Evolutionary conservation across 495 filamentous ascomycete species (phyloP).

Genomic region (Pyrenula massariospora): DNA sequence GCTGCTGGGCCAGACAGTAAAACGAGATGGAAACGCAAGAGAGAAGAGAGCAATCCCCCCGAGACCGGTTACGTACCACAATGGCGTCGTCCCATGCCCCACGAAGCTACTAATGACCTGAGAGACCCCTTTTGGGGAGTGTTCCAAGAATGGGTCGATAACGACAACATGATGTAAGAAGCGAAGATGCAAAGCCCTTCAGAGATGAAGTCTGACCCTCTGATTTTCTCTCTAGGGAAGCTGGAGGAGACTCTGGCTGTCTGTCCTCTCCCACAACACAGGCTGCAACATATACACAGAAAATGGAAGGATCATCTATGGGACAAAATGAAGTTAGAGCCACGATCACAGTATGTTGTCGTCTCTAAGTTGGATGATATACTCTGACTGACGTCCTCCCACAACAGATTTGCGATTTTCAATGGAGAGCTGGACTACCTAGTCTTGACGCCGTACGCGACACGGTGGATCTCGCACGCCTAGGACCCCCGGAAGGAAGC

Average conservation of each 20-base stretch:
- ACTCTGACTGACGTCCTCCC: not conserved
- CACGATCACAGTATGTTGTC: not conserved
- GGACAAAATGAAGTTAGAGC: not conserved
- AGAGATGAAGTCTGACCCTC: not conserved
- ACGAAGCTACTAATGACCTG: not conserved
- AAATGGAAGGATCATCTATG: not conserved
- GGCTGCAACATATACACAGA: not conserved
- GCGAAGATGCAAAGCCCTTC: not conserved
- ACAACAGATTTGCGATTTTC: not conserved
- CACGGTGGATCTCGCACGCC: not conserved
- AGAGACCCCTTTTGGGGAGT: not conserved
- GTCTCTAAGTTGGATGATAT: not conserved
- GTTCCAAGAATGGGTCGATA: not conserved
- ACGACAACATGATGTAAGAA: not conserved
- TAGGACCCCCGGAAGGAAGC: not conserved
- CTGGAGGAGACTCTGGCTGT: not conserved
- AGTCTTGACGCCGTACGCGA: not conserved
- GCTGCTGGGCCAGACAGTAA: not conserved
- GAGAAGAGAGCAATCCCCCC: not conserved
- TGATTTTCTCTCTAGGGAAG: not conserved
- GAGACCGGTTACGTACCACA: not conserved
- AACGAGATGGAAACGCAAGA: not conserved
- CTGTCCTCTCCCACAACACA: not conserved
- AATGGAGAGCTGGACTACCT: not conserved
- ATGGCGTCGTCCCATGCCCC: not conserved